Evolutionary conservation across 176 grass and related monocot genomes (phyloP).

Genomic region (Aegilops longissima): DNA sequence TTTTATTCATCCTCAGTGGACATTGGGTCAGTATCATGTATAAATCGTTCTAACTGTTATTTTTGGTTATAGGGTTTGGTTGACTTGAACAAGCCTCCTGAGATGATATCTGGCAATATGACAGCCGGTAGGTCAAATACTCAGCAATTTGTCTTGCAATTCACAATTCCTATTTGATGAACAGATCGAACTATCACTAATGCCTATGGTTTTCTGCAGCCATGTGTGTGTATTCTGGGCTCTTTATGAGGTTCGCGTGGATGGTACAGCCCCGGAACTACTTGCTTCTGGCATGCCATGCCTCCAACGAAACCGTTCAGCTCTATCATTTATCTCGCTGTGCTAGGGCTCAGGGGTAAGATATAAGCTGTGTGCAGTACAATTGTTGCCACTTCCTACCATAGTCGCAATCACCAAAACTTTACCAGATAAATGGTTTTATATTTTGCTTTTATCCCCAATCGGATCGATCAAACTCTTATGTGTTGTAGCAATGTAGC

Average conservation of each 20-base stretch:
- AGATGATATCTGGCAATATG: slow-evolving; percentile 21
- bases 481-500: neutral
- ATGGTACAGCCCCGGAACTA: slow-evolving; percentile 91
- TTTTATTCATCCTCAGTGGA: neutral
- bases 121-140: slow-evolving; percentile 19
- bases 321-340: slow-evolving; percentile 76
- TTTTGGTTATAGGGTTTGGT: slow-evolving; percentile 16
- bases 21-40: neutral
- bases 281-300: slow-evolving; percentile 85
- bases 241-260: slow-evolving; percentile 92
- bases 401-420: neutral
- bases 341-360: slow-evolving; percentile 77
- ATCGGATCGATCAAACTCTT: neutral
- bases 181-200: neutral
- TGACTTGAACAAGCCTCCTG: slow-evolving; percentile 29
- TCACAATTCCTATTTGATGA: neutral
- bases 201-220: slow-evolving; percentile 38
- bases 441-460: neutral
- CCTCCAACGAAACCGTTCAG: slow-evolving; percentile 46
- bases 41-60: neutral
- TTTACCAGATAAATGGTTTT: neutral
- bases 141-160: neutral
- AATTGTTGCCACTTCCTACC: neutral
- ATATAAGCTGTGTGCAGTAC: neutral
- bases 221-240: slow-evolving; percentile 86